Percentiles rank a stretch among this genome's conserved stretches.
phyloP scores from a whole-genome alignment of 2,329 filamentous ascomycete species.

The Aspergillus latus region DNA sequence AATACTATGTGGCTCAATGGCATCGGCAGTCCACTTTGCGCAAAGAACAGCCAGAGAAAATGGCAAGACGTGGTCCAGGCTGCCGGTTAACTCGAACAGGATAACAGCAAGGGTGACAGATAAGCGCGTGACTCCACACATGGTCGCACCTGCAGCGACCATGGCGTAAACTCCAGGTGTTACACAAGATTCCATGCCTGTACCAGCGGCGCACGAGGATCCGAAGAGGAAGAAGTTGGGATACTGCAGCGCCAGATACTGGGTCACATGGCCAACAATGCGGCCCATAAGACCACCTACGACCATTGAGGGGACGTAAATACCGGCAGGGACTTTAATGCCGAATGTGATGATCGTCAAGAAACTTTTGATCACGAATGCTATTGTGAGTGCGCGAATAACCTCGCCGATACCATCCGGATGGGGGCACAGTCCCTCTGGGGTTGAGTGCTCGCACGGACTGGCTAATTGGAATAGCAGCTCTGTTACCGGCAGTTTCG shows the following conservation, averaged over 20 bases:
- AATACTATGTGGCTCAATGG: slow-evolving; percentile 89
- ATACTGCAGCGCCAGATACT: slow-evolving; percentile 74
- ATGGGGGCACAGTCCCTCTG: slow-evolving; percentile 77
- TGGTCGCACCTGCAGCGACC: slow-evolving; percentile 90
- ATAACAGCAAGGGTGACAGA: slow-evolving; percentile 95
- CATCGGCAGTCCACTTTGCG: slow-evolving; percentile 97
- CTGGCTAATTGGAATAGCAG: slow-evolving; percentile 86
- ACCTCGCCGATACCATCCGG: slow-evolving; percentile 76
- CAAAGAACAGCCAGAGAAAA: slow-evolving; percentile 91
- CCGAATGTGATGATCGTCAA: slow-evolving; percentile 91
- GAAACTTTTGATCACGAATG: slow-evolving; percentile 85
- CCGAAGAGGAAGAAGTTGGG: slow-evolving; percentile 73
- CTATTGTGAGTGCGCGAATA: slow-evolving; percentile 68
- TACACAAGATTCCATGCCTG: slow-evolving; percentile 75
- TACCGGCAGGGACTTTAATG: slow-evolving; percentile 93
- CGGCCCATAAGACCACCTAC: slow-evolving; percentile 93
- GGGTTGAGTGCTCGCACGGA: slow-evolving; percentile 71
- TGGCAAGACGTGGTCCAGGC: slow-evolving; percentile 88
- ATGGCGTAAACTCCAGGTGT: slow-evolving; percentile 96
- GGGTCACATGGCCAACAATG: slow-evolving; percentile 79
- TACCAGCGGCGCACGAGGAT: slow-evolving; percentile 63
- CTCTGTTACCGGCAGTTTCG: slow-evolving; percentile 85
- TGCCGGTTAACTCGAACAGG: slow-evolving; percentile 91
- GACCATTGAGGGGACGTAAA: slow-evolving; percentile 98
- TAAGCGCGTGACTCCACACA: slow-evolving; percentile 93